A percentile compares a stretch with the other conserved stretches of the same genome.
These are phyloP conservation scores for Phytophthora melonis DNA, from an alignment of 352 stramenopile species.

Conservation along the genomic window DNA sequence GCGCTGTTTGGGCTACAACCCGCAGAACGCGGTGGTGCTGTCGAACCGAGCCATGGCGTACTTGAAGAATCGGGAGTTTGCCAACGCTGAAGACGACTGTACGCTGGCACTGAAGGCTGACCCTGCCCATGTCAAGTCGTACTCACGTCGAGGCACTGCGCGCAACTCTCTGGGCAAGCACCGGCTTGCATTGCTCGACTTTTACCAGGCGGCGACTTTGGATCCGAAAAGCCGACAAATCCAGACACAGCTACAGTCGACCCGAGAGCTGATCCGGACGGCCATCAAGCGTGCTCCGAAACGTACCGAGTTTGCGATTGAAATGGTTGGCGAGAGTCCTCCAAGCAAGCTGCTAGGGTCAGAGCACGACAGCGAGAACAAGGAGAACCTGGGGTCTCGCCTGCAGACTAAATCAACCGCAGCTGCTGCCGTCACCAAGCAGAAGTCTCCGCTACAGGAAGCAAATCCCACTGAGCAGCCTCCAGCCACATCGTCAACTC, in stretches of 20 bases:
- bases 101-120: slow-evolving; percentile 85
- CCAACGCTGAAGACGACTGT: slow-evolving; percentile 92
- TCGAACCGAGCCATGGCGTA: slow-evolving; percentile 93
- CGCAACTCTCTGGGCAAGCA: slow-evolving; percentile 90
- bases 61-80: slow-evolving; percentile 89
- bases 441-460: slow-evolving; percentile 17
- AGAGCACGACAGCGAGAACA: slow-evolving; percentile 24
- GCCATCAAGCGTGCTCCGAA: slow-evolving; percentile 76
- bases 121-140: slow-evolving; percentile 87
- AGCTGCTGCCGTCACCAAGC: not conserved
- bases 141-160: slow-evolving; percentile 82
- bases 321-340: slow-evolving; percentile 42
- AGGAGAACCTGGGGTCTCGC: slow-evolving; percentile 28
- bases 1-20: slow-evolving; percentile 76
- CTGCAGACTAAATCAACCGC: not conserved
- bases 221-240: slow-evolving; percentile 85
- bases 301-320: slow-evolving; percentile 55
- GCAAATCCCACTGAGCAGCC: not conserved
- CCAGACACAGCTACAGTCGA: slow-evolving; percentile 61
- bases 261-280: slow-evolving; percentile 69
- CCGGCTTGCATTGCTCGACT: slow-evolving; percentile 84
- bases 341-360: not conserved
- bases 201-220: slow-evolving; percentile 63
- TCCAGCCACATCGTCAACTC: not conserved
- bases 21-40: slow-evolving; percentile 76